These are phyloP conservation scores for Rubia occidens DNA, from an alignment of 305 asterid species.

Conservation along the genomic window DNA sequence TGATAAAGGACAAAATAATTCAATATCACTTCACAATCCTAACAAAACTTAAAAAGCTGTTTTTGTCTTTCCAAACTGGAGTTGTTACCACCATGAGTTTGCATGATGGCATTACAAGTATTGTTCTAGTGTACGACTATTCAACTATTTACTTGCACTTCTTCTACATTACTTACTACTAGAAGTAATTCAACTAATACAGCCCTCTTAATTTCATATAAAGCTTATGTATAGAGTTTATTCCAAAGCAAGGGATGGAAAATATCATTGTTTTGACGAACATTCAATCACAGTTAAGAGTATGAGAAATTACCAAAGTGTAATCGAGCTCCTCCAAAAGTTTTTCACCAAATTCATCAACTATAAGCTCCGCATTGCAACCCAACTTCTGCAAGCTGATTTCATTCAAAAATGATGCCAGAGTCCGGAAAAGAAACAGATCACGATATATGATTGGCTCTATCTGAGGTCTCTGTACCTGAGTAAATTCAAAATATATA, in stretches of 20 bases:
- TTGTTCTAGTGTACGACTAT: not conserved
- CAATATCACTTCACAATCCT: not conserved
- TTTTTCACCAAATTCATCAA: constrained; percentile 98
- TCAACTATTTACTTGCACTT: not conserved
- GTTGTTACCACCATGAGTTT: not conserved
- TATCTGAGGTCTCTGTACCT: constrained; percentile 95
- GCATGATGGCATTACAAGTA: not conserved
- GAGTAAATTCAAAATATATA: constrained; percentile 18
- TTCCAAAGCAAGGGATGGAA: not conserved
- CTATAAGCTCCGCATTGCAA: constrained; percentile 93
- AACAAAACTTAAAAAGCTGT: not conserved
- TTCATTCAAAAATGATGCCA: constrained; percentile 95
- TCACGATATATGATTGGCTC: constrained; percentile 96
- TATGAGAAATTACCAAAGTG: constrained; percentile 60
- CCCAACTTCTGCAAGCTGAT: constrained; percentile 91
- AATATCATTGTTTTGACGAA: not conserved
- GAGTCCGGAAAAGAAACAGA: constrained; percentile 93
- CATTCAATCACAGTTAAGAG: not conserved
- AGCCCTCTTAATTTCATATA: not conserved
- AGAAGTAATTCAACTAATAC: not conserved
- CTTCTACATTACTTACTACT: not conserved
- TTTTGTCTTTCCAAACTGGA: not conserved
- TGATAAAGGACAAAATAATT: not conserved
- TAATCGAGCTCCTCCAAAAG: constrained; percentile 99
- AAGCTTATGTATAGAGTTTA: not conserved